Evolutionary conservation across 2,329 filamentous ascomycete genomes (phyloP).

Genomic region (Aspergillus ustus): DNA sequence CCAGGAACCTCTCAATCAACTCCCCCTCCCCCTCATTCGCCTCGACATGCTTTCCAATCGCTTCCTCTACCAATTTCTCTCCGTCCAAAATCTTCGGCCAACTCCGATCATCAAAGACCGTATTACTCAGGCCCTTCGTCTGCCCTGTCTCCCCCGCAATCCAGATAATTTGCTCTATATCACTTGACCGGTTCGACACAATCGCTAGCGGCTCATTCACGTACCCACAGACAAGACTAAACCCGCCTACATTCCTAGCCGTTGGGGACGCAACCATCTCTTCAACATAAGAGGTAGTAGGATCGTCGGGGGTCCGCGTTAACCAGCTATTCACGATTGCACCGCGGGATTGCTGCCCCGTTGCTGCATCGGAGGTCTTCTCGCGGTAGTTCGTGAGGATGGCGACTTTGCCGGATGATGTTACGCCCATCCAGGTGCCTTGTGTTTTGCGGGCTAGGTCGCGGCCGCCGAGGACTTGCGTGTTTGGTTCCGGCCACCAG

Average conservation of each 20-base stretch:
- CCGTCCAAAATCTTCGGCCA: slow-evolving; percentile 68
- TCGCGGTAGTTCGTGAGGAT: slow-evolving; percentile 70
- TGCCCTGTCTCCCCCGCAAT: slow-evolving; percentile 55
- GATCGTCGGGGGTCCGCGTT: slow-evolving; percentile 45
- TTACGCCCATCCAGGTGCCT: slow-evolving; percentile 69
- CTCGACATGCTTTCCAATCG: slow-evolving; percentile 52
- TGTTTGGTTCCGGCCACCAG: slow-evolving; percentile 63
- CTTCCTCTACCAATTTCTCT: slow-evolving; percentile 56
- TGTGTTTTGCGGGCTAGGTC: slow-evolving; percentile 64
- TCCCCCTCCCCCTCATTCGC: slow-evolving; percentile 51
- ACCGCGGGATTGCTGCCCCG: slow-evolving; percentile 58
- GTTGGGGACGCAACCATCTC: slow-evolving; percentile 59
- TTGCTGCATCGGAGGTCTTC: slow-evolving; percentile 51
- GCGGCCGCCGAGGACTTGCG: slow-evolving; percentile 63
- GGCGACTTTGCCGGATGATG: slow-evolving; percentile 63
- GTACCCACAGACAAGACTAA: slow-evolving; percentile 64
- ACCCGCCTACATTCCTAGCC: slow-evolving; percentile 64
- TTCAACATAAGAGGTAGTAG: slow-evolving; percentile 57
- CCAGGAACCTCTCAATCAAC: slow-evolving; percentile 58
- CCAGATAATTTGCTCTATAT: slow-evolving; percentile 56
- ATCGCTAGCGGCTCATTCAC: slow-evolving; percentile 60
- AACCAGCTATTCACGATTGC: slow-evolving; percentile 66
- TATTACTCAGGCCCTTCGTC: slow-evolving; percentile 66
- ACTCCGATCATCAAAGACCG: slow-evolving; percentile 60
- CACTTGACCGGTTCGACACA: slow-evolving; percentile 65